phyloP scores from a whole-genome alignment of 306 rosid species.

The Cucumis melo region DNA sequence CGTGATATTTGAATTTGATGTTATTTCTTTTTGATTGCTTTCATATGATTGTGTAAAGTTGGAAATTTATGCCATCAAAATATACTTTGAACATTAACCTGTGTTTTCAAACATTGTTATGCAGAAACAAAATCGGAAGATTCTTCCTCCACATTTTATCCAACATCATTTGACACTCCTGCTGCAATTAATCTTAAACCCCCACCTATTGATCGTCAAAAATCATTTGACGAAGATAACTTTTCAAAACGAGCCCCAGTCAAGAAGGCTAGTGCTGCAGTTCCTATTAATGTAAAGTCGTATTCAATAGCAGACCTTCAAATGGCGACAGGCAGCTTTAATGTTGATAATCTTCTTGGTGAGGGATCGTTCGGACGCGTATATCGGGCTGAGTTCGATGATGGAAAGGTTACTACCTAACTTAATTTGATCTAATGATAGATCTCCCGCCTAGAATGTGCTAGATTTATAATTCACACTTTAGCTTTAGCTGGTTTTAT shows the following conservation, averaged over 20 bases:
- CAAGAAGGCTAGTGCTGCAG: conserved; percentile 35
- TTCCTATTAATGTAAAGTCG: conserved; percentile 57
- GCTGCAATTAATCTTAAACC: conserved; percentile 62
- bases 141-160: conserved; percentile 34
- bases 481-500: neutral
- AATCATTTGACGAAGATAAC: conserved; percentile 68
- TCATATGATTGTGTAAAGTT: neutral
- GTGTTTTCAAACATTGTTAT: conserved; percentile 12
- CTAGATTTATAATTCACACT: neutral
- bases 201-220: conserved; percentile 72
- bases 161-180: conserved; percentile 41
- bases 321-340: conserved; percentile 93
- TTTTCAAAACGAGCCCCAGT: conserved; percentile 38
- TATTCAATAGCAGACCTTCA: conserved; percentile 91
- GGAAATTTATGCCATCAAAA: neutral
- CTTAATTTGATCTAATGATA: neutral
- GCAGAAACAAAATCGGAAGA: conserved; percentile 62
- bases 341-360: conserved; percentile 74
- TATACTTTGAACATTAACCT: neutral
- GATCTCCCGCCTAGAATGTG: neutral
- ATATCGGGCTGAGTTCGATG: conserved; percentile 79
- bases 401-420: conserved; percentile 51
- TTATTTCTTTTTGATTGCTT: neutral
- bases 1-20: neutral
- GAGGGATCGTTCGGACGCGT: conserved; percentile 95